Evolutionary conservation across 805 yeast species (phyloP).

Genomic region (Nematodospora valgi): DNA sequence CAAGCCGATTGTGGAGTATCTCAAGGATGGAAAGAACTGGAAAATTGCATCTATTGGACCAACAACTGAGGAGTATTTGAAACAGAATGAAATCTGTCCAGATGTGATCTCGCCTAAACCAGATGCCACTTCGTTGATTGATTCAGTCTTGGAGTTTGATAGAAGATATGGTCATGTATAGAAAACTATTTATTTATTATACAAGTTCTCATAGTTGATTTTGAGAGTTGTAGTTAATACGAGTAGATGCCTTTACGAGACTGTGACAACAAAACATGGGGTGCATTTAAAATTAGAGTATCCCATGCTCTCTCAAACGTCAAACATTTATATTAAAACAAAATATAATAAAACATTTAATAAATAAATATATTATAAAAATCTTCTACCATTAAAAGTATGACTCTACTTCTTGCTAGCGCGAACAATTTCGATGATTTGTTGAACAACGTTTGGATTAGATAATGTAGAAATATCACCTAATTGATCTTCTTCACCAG

Average conservation of each 20-base stretch:
- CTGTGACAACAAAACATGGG: too few relatives aligned
- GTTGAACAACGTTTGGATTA: constrained; percentile 80
- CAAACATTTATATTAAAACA: too few relatives aligned
- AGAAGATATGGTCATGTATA: too few relatives aligned
- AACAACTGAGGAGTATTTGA: constrained; percentile 69
- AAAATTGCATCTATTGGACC: constrained; percentile 88
- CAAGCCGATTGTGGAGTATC: constrained; percentile 49
- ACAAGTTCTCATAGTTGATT: too few relatives aligned
- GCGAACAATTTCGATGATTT: constrained; percentile 63
- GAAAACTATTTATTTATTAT: too few relatives aligned
- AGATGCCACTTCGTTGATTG: constrained; percentile 55
- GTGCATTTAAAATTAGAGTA: too few relatives aligned
- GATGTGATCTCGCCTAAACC: constrained; percentile 70
- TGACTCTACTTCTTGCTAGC: too few relatives aligned
- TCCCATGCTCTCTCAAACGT: too few relatives aligned
- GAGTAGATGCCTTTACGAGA: too few relatives aligned
- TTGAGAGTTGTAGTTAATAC: too few relatives aligned
- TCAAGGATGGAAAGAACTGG: constrained; percentile 16
- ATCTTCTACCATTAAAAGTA: not conserved
- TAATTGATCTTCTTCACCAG: constrained; percentile 87
- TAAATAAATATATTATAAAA: too few relatives aligned
- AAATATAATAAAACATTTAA: too few relatives aligned
- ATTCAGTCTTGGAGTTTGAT: constrained; percentile 24
- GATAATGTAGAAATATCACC: constrained; percentile 91
- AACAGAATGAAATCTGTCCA: constrained; percentile 50